Base-by-base conservation (phyloP, 805 yeast genomes). In the Naumovozyma baii region DNA sequence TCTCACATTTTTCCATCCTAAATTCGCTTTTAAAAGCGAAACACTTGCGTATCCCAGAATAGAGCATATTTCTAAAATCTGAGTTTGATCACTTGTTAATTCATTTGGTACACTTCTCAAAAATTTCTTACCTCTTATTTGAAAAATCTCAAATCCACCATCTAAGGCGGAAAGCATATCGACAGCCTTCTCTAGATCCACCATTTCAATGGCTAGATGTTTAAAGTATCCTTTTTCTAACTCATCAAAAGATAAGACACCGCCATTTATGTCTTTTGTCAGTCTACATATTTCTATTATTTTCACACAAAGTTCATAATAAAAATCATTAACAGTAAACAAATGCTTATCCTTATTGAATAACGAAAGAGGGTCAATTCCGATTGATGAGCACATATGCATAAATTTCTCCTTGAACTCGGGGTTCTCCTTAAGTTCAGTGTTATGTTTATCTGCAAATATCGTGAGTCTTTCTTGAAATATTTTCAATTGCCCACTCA, bases 211-310 rank as follows among this genome's bases (percentile, higher is more conserved):
- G 12, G 55, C 53, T 16, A 66, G 54, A 12, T 63, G 49, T 4
- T 54, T 52, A 15, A 68, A 52, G 36, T 53, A 55, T 10, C 53
- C 45, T 31, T 49, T 50, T 31, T 48, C 49, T 20, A 81, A 59
- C 41, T 78, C 81, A 30, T 73, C 67, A 18, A 84, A 64, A 0
- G 83, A 67, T 17, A 87, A 72, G 12, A 86, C 65, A 0, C 96
- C 96, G 13, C 96, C 96, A 54, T 85, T 88, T 43, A 78, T 63
- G 41, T 73, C 78, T 46, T 80, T 63, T 2, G 90, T 81, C 18
- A 69, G 67, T 39, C 80, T 76, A 52, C 94, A 83, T 3, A 80
- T 66, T 50, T 87, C 95, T 12, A 87, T 80, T 13, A 87, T 66
- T 41, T 80, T 73, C 12, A 85, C 81, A 2, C 85, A 76, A 15